Conservation (phyloP, 768 basidiomycete genomes). For the Paxillus rubicundulus region DNA sequence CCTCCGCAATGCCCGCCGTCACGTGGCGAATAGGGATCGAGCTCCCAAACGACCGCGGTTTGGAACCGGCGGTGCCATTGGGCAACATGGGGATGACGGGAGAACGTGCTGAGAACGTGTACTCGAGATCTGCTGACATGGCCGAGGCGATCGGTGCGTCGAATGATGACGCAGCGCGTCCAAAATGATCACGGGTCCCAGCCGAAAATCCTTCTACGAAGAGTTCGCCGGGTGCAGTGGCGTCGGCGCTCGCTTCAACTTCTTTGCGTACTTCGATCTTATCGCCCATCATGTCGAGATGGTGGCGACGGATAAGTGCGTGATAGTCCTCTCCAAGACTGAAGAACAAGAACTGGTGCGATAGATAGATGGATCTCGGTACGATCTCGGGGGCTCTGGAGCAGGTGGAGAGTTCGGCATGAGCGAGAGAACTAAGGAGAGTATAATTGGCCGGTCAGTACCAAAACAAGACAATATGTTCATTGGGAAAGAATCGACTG, state of each 20-base stretch:
- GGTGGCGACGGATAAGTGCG: conserved; percentile 65
- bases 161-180: conserved; percentile 46
- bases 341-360: conserved; percentile 82
- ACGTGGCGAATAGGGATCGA: conserved; percentile 59
- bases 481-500: background rate
- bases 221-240: conserved; percentile 38
- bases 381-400: conserved; percentile 57
- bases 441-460: background rate
- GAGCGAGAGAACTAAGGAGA: conserved; percentile 58
- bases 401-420: conserved; percentile 79
- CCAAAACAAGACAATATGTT: background rate
- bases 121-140: conserved; percentile 59
- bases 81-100: conserved; percentile 76
- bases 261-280: conserved; percentile 72
- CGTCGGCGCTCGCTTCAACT: conserved; percentile 61
- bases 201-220: conserved; percentile 53
- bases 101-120: conserved; percentile 35
- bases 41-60: conserved; percentile 38
- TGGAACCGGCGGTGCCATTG: conserved; percentile 53
- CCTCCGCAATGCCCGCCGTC: conserved; percentile 48
- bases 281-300: conserved; percentile 52
- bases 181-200: conserved; percentile 41
- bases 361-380: conserved; percentile 76
- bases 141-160: conserved; percentile 80
- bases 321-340: conserved; percentile 76